Evolutionary conservation across 106 monocot species (phyloP).

Genomic region (Triglochin maritima): DNA sequence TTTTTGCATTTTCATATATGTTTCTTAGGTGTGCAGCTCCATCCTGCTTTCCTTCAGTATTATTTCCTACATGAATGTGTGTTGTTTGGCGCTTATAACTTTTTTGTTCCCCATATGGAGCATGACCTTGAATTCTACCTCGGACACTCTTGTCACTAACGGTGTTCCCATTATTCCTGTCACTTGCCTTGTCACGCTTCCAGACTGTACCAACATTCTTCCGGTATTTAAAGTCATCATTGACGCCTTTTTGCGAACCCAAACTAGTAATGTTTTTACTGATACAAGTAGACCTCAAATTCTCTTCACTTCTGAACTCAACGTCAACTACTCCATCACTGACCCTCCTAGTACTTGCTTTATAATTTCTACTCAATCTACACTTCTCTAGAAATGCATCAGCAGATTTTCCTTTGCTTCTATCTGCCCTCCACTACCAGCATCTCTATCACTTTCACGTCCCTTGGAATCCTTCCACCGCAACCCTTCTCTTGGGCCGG

Average conservation of each 20-base stretch:
- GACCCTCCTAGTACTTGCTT: background rate
- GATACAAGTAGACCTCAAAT: background rate
- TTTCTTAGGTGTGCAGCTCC: conserved; percentile 1
- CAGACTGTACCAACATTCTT: background rate
- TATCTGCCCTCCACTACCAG: conserved; percentile 13
- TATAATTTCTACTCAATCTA: background rate
- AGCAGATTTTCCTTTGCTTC: background rate
- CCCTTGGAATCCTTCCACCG: background rate
- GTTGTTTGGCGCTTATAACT: background rate
- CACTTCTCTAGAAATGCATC: background rate
- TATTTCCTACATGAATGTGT: background rate
- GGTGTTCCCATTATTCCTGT: background rate
- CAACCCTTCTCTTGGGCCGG: background rate
- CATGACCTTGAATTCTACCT: background rate
- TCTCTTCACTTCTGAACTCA: background rate
- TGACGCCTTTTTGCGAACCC: background rate
- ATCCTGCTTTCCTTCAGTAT: background rate
- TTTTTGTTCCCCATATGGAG: background rate
- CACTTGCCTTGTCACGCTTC: background rate
- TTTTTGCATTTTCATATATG: background rate
- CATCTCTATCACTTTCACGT: background rate
- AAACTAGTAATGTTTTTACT: too few relatives aligned
- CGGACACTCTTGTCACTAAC: background rate
- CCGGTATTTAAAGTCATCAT: background rate
- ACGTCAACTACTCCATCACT: background rate